Base-by-base conservation (phyloP, 2,329 filamentous ascomycete species). In the Cryphonectria japonica region DNA sequence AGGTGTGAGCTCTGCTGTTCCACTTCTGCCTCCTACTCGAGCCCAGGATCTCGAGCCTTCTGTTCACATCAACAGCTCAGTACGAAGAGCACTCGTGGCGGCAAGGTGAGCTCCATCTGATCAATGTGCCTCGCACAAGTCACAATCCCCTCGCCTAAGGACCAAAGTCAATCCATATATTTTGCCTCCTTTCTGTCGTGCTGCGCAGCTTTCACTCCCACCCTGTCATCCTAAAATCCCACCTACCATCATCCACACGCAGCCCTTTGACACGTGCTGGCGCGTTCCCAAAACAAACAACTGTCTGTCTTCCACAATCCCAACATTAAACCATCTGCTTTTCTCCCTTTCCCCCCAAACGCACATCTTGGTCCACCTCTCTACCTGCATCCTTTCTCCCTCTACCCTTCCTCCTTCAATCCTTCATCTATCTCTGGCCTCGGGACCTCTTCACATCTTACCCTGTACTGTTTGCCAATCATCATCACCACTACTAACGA, bases 1-100 rank as follows among this genome's bases (percentile, higher is more conserved):
- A 32, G 66, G 67, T 74, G 65, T 67, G 69, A 67, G 62, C 70
- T 69, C 43, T 66, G 62, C 62, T 70, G 69, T 62, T 60, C 57
- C 62, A 69, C 41, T 41, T 62, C 34, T 69, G 67, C 61, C n/a
- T 37, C 50, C 46, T 26, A 22, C 32, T 57, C 50, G 19, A 46
- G 13, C 68, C 43, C 39, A 64, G 61, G 37, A 32, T 39, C 68
- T 60, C 70, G 8, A 68, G 39, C n/a, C 64, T 32, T 66, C 68
- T 71, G 69, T 66, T 66, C 69, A 50, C 61, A 61, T 37, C 54
- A 34, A 61, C 68, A 71, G 68, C 59, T 52, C 63, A 43, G 65
- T 50, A 37, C 43, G 37, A 39, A 54, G 62, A 19, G 66, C 50
- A 32, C 60, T 13, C n/a, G 62, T 60, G 66, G 66, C 64, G 57